Evolutionary conservation across 495 filamentous ascomycete genomes (phyloP).

Genomic region (Neurospora sp.): DNA sequence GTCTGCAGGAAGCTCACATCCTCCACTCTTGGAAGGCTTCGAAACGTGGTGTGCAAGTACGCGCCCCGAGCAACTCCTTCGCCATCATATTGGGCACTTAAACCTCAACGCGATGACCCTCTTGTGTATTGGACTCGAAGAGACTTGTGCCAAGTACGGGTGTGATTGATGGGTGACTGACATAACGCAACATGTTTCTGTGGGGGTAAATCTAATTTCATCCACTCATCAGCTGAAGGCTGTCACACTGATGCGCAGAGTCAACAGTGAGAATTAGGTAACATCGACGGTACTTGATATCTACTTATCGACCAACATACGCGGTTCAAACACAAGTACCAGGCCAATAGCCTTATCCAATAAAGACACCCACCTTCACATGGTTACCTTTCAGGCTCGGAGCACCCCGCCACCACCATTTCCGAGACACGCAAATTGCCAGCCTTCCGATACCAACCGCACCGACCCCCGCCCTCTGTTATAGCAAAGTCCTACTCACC

Average conservation of each 20-base stretch:
- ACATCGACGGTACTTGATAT: not conserved
- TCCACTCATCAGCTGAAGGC: not conserved
- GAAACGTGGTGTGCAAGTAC: not conserved
- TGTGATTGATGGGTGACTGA: not conserved
- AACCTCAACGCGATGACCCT: not conserved
- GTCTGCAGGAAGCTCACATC: not conserved
- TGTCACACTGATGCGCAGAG: not conserved
- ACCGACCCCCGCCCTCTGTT: not conserved
- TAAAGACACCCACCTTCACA: not conserved
- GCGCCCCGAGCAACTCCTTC: not conserved
- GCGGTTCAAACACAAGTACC: not conserved
- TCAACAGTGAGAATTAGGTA: not conserved
- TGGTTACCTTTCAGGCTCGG: not conserved
- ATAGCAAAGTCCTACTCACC: not conserved
- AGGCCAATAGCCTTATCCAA: not conserved
- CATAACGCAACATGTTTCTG: not conserved
- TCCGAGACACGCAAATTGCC: not conserved
- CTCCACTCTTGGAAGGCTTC: not conserved
- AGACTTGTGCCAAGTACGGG: not conserved
- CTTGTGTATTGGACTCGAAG: not conserved
- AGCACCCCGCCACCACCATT: not conserved
- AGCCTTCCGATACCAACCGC: not conserved
- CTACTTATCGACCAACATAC: not conserved
- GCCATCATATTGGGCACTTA: not conserved
- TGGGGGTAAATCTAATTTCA: not conserved